Evolutionary conservation across 1,284 basidiomycete genomes (phyloP).

Genomic region (Spongiforma sp.): DNA sequence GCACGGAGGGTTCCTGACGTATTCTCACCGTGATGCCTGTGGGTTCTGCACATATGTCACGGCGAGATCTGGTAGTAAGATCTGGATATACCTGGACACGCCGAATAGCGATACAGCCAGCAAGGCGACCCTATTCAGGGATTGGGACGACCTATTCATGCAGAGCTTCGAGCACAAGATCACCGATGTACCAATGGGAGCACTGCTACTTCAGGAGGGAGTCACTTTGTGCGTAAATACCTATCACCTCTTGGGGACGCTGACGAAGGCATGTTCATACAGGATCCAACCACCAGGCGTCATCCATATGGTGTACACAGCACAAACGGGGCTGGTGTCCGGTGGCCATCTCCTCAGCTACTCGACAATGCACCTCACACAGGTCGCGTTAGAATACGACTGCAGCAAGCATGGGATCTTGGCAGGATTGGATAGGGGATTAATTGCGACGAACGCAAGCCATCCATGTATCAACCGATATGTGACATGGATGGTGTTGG

Average conservation of each 20-base stretch:
- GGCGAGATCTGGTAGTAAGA: not conserved
- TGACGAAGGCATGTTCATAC: not conserved
- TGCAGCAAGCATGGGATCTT: not conserved
- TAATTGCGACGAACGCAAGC: not conserved
- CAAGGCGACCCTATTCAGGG: not conserved
- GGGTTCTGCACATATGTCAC: not conserved
- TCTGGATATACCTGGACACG: not conserved
- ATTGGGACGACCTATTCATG: not conserved
- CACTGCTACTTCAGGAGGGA: not conserved
- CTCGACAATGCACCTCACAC: not conserved
- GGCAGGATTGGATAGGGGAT: not conserved
- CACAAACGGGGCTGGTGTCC: not conserved
- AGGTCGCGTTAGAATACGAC: not conserved
- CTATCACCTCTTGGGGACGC: too few species aligned
- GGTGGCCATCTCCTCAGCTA: not conserved
- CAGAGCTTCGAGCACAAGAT: not conserved
- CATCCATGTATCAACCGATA: not conserved
- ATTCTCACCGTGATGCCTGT: not conserved
- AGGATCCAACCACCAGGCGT: not conserved
- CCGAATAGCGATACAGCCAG: too few species aligned
- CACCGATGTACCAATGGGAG: not conserved
- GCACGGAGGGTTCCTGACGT: not conserved
- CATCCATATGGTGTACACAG: not conserved
- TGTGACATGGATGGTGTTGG: not conserved
- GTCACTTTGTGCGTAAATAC: not conserved